A percentile compares a stretch with the other conserved stretches of the same genome.
Conservation (phyloP, 257 asterid species). For the Agastache rugosa region DNA sequence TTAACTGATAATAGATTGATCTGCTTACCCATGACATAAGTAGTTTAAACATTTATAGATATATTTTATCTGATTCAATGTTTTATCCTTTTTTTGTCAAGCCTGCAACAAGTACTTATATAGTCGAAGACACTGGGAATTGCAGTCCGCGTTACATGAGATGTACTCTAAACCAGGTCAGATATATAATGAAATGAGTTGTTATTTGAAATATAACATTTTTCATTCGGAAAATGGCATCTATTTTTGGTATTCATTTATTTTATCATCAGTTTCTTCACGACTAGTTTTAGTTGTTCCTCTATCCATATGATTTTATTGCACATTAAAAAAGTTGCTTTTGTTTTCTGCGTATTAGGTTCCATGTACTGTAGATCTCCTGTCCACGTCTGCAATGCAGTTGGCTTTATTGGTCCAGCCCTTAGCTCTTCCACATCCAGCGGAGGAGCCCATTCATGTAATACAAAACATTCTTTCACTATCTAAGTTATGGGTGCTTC, state of each 20-base stretch:
- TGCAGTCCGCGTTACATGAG: constrained; percentile 99
- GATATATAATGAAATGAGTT: constrained; percentile 29
- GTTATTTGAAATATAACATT: neutral
- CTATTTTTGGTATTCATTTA: neutral
- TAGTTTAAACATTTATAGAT: constrained; percentile 15
- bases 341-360: constrained; percentile 56
- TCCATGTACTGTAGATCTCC: constrained; percentile 86
- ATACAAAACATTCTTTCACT: constrained; percentile 30
- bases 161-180: constrained; percentile 90
- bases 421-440: constrained; percentile 91
- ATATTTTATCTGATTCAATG: constrained; percentile 24
- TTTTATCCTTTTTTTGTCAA: constrained; percentile 42
- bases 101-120: constrained; percentile 92
- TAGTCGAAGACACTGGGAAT: constrained; percentile 87
- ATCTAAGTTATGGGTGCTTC: neutral
- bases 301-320: constrained; percentile 26
- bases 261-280: constrained; percentile 20
- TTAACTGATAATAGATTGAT: constrained; percentile 19
- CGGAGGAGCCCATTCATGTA: constrained; percentile 97
- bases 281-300: constrained; percentile 1
- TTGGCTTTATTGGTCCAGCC: constrained; percentile 97
- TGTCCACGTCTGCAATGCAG: constrained; percentile 94
- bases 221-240: constrained; percentile 10
- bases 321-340: constrained; percentile 33
- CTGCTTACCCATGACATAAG: constrained; percentile 10